Conservation (phyloP, 1,284 basidiomycete species). For the Fereydounia khargensis region DNA sequence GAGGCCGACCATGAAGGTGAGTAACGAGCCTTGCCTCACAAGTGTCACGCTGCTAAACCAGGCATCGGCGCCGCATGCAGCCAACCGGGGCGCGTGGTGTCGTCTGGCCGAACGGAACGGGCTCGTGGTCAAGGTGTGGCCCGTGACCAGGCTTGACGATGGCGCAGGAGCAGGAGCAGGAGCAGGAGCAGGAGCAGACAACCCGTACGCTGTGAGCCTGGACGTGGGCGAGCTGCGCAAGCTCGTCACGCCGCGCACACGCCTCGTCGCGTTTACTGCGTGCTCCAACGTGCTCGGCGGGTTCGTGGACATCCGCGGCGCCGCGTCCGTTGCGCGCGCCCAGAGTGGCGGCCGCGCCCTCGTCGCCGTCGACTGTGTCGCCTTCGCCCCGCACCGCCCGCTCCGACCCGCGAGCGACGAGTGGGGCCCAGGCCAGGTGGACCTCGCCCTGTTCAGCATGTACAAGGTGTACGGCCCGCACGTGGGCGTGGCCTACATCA, state of each 20-base stretch:
- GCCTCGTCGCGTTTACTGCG: slow-evolving; percentile 71
- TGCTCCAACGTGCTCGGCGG: slow-evolving; percentile 75
- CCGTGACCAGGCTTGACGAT: slow-evolving; percentile 60
- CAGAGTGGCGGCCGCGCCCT: slow-evolving; percentile 64
- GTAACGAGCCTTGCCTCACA: background rate
- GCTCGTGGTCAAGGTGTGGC: slow-evolving; percentile 66
- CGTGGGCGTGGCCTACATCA: slow-evolving; percentile 68
- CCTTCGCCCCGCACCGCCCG: slow-evolving; percentile 71
- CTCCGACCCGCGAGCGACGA: slow-evolving; percentile 65
- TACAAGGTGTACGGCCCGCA: slow-evolving; percentile 81
- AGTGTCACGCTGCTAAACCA: too few species aligned
- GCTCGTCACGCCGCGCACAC: slow-evolving; percentile 67
- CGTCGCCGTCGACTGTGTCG: slow-evolving; percentile 72
- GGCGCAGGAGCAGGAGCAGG: too few species aligned
- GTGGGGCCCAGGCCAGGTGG: slow-evolving; percentile 76
- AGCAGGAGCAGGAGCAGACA: too few species aligned
- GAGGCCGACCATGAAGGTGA: slow-evolving; percentile 74
- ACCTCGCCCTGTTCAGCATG: slow-evolving; percentile 70
- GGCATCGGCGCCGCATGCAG: too few species aligned
- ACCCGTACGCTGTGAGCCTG: slow-evolving; percentile 66
- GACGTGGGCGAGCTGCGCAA: slow-evolving; percentile 66
- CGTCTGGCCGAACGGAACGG: slow-evolving; percentile 67
- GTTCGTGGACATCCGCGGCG: slow-evolving; percentile 66
- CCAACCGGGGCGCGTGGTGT: slow-evolving; percentile 76
- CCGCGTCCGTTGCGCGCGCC: slow-evolving; percentile 63